These are phyloP conservation scores for Schrenkiella parvula DNA, from an alignment of 345 rosid genomes.

Conservation along the genomic window DNA sequence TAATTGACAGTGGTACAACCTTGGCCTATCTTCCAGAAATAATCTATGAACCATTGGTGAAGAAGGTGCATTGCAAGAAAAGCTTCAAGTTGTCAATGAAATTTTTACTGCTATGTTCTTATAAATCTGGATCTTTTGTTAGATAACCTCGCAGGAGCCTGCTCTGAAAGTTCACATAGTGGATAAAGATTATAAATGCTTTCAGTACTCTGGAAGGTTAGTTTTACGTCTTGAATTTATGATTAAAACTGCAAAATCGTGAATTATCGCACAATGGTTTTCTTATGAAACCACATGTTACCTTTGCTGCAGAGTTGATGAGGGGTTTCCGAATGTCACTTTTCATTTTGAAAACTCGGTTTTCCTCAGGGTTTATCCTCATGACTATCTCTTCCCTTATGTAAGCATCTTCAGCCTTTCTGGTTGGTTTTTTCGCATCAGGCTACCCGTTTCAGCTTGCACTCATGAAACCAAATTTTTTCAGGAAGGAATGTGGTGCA, in stretches of 20 bases:
- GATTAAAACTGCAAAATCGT: not conserved
- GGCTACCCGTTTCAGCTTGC: not conserved
- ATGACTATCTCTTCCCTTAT: conserved; percentile 72
- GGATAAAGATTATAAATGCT: conserved; percentile 80
- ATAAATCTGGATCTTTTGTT: conserved; percentile 21
- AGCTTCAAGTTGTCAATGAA: not conserved
- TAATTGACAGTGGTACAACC: conserved; percentile 95
- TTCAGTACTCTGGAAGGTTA: conserved; percentile 84
- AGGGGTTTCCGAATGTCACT: conserved; percentile 86
- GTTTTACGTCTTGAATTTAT: not conserved
- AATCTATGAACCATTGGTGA: conserved; percentile 72
- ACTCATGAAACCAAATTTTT: not conserved
- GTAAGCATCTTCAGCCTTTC: conserved; percentile 53
- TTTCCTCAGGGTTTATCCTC: conserved; percentile 78
- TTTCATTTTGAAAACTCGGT: conserved; percentile 81
- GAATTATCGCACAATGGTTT: not conserved
- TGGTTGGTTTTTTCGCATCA: not conserved
- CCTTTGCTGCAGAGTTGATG: conserved; percentile 71
- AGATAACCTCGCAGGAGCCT: conserved; percentile 86
- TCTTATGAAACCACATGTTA: conserved; percentile 15
- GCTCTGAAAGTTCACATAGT: conserved; percentile 61
- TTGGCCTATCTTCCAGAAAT: conserved; percentile 92
- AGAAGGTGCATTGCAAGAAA: conserved; percentile 44
- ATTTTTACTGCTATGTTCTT: not conserved
- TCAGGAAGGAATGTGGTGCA: conserved; percentile 89